Conservation (phyloP, 1,139 yeast genomes). For the Blastobotrys illinoisensis region DNA sequence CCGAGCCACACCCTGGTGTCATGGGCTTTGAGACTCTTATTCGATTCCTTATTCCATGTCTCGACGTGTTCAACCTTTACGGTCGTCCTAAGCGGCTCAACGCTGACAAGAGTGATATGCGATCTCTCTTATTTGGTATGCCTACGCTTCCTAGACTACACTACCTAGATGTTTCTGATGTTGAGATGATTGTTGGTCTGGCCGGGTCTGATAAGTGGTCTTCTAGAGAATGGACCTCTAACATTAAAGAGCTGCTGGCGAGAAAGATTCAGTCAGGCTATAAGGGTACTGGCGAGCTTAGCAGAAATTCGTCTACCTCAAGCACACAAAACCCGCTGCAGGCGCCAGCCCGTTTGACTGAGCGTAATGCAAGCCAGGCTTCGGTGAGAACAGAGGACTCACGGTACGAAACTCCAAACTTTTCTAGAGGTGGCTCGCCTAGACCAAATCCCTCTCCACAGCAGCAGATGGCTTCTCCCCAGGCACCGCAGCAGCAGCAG, state of each 20-base stretch:
- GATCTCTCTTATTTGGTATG: slow-evolving; percentile 79
- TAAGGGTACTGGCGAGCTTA: slow-evolving; percentile 62
- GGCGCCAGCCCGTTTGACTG: neutral
- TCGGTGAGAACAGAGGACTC: neutral
- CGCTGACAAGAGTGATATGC: slow-evolving; percentile 77
- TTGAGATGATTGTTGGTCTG: slow-evolving; percentile 40
- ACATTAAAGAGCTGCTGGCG: slow-evolving; percentile 58
- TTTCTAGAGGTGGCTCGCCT: slow-evolving; percentile 6
- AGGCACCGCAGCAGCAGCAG: neutral
- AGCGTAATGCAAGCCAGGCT: neutral
- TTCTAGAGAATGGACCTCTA: slow-evolving; percentile 59
- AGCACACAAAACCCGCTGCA: neutral
- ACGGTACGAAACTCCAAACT: slow-evolving; percentile 5
- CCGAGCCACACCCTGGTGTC: slow-evolving; percentile 88
- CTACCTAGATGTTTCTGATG: slow-evolving; percentile 61
- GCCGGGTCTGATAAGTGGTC: slow-evolving; percentile 53
- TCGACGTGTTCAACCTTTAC: slow-evolving; percentile 81
- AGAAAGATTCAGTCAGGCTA: slow-evolving; percentile 67
- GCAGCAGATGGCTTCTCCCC: neutral
- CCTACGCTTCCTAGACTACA: slow-evolving; percentile 88
- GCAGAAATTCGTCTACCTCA: neutral
- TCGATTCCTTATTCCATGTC: slow-evolving; percentile 74
- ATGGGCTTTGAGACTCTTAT: slow-evolving; percentile 93
- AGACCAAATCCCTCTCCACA: slow-evolving; percentile 6
- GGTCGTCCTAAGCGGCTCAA: slow-evolving; percentile 88